A percentile compares a stretch with the other conserved stretches of the same genome.
These are phyloP conservation scores for Ramaria sp. DNA, from an alignment of 768 basidiomycete genomes.

Conservation along the genomic window DNA sequence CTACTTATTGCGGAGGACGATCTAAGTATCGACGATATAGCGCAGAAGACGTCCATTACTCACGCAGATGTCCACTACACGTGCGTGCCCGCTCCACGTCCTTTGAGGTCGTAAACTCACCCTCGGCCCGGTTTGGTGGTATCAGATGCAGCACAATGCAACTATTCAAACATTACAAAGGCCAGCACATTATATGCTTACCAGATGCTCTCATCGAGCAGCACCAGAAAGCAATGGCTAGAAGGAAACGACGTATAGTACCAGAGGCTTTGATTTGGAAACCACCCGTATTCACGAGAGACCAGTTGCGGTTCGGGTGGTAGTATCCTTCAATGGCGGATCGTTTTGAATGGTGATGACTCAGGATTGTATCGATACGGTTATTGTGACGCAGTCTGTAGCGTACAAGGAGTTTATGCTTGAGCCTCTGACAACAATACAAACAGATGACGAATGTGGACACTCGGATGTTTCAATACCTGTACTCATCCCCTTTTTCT, in stretches of 20 bases:
- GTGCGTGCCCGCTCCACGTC: constrained; percentile 39
- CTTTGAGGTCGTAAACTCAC: too few species aligned
- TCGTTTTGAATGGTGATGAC: too few species aligned
- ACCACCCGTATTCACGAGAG: constrained; percentile 86
- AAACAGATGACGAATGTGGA: too few species aligned
- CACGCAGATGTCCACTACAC: constrained; percentile 98
- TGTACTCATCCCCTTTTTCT: not conserved
- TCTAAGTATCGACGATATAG: constrained; percentile 93
- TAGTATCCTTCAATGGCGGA: constrained; percentile 12
- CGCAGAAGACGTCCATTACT: constrained; percentile 89
- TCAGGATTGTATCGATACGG: too few species aligned
- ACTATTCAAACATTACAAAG: constrained; percentile 93
- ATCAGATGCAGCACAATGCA: constrained; percentile 85
- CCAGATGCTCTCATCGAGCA: constrained; percentile 87
- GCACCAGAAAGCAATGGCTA: constrained; percentile 74
- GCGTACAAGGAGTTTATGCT: too few species aligned
- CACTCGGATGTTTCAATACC: too few species aligned
- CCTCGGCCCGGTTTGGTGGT: not conserved
- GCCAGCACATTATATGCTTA: constrained; percentile 85
- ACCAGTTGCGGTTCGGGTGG: constrained; percentile 70
- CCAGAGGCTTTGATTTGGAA: constrained; percentile 84
- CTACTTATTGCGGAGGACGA: constrained; percentile 61
- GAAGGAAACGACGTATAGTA: constrained; percentile 69
- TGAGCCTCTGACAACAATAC: too few species aligned
- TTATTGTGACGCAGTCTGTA: too few species aligned